phyloP scores from a whole-genome alignment of 2,329 filamentous ascomycete genomes.

The Hansfordia pulvinata region DNA sequence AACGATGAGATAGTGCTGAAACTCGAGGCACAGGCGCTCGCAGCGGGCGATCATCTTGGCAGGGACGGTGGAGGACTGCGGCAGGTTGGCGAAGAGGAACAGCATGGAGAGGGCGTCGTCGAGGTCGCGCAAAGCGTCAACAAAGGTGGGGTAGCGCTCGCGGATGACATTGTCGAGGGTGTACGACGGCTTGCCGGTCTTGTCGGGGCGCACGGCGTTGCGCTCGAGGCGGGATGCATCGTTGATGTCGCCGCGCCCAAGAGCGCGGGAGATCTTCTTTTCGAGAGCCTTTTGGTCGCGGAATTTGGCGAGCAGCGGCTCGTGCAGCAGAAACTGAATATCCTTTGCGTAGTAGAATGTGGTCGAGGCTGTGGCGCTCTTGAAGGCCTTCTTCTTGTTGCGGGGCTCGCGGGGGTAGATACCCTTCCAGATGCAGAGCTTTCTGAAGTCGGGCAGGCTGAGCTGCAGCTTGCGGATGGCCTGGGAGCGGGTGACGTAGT shows the following conservation, averaged over 20 bases:
- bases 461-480: constrained; percentile 97
- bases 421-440: constrained; percentile 98
- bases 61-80: constrained; percentile 77
- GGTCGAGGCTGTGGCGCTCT: constrained; percentile 77
- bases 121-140: constrained; percentile 84
- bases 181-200: constrained; percentile 79
- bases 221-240: constrained; percentile 78
- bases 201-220: constrained; percentile 79
- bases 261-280: constrained; percentile 90
- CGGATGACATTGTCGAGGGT: constrained; percentile 94
- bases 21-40: constrained; percentile 86
- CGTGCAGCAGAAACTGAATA: constrained; percentile 95
- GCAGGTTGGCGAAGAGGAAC: constrained; percentile 93
- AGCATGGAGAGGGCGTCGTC: constrained; percentile 96
- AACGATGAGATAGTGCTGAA: constrained; percentile 92
- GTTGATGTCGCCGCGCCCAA: constrained; percentile 80
- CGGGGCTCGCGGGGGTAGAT: constrained; percentile 96
- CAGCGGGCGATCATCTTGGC: constrained; percentile 93
- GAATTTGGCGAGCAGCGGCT: constrained; percentile 88
- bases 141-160: constrained; percentile 94
- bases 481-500: constrained; percentile 95
- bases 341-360: constrained; percentile 92
- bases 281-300: constrained; percentile 92
- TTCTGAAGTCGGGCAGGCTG: constrained; percentile 90
- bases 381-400: constrained; percentile 93